These are phyloP conservation scores for Aspergillus biplanus DNA, from an alignment of 495 filamentous ascomycete species.

Conservation along the genomic window DNA sequence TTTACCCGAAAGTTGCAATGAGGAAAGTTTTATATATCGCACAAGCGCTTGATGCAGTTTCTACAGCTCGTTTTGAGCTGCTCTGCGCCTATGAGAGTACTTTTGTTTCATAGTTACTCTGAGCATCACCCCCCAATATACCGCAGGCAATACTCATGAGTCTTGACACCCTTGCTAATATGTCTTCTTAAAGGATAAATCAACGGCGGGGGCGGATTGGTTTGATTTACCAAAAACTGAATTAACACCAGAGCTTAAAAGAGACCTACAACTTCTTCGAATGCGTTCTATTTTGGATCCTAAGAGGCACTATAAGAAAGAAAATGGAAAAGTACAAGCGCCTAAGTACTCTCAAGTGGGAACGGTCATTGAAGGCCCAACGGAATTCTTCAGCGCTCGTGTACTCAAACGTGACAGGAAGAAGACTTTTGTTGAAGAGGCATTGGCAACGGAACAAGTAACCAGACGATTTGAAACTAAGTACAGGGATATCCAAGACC, in stretches of 20 bases:
- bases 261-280: slow-evolving; percentile 82
- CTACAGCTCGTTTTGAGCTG: slow-evolving; percentile 74
- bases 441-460: slow-evolving; percentile 66
- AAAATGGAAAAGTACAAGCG: slow-evolving; percentile 62
- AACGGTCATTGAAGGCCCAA: slow-evolving; percentile 85
- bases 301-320: slow-evolving; percentile 91
- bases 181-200: slow-evolving; percentile 50
- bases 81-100: slow-evolving; percentile 73
- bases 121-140: slow-evolving; percentile 52
- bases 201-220: slow-evolving; percentile 69
- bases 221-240: slow-evolving; percentile 84
- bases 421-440: slow-evolving; percentile 87
- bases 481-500: slow-evolving; percentile 67
- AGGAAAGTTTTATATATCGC: slow-evolving; percentile 67
- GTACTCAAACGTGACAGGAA: slow-evolving; percentile 87
- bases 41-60: slow-evolving; percentile 65
- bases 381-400: slow-evolving; percentile 79
- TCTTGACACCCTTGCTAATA: slow-evolving; percentile 31
- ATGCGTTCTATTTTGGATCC: slow-evolving; percentile 90
- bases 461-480: slow-evolving; percentile 68
- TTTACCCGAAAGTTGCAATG: slow-evolving; percentile 51
- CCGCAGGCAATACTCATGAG: not conserved
- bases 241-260: slow-evolving; percentile 80
- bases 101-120: slow-evolving; percentile 98
- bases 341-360: slow-evolving; percentile 89